Evolutionary conservation across 441 rosid genomes (phyloP), one percentile per base, ranked within the genome.

Genomic region (Kokia cookei): DNA sequence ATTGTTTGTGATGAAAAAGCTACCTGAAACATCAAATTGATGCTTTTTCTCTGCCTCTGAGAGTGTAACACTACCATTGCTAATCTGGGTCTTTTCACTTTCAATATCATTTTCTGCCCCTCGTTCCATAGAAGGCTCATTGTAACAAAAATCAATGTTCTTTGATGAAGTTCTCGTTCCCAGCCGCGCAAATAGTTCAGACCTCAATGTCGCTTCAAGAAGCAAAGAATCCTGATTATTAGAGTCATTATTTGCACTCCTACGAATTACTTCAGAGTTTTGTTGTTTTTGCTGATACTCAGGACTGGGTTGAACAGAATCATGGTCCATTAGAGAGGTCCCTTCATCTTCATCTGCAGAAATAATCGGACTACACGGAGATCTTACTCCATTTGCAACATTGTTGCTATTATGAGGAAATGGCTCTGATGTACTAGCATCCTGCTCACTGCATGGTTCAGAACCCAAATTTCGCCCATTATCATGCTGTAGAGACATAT

Each of bases 401-500:
- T 79, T 84, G 77, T 82, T 86, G 60, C 86, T 73, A 80, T 79
- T 84, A 84, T 32, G 77, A 74, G 82, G 88, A 84, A 91, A 81
- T 54, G 86, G 90, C 86, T 91, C 99, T 61, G 97, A 96, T 26
- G 91, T 88, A 84, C 97, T 92, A 75, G 85, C 93, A 87, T 88
- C 99, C 14, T 85, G 98, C 76, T 92, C 97, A 84, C 97, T 93
- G 82, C 93, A 88, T 64, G 82, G 92, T 76, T 91, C 96, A 75
- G 92, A 84, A 15, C 92, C 91, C 89, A 94, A 72, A 84, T 79
- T 82, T 72, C 83, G 92, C 58, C 88, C 89, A 77, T 83, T 85
- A 17, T 47, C 76, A 74, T 67, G 87, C 65, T 70, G 83, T 79
- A 71, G 72, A 66, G 81, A 79, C 50, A 73, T 27, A 82, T 42